A percentile compares a stretch with the other conserved stretches of the same genome.
Conservation (phyloP, 2,329 filamentous ascomycete species). For the Diaporthe eres region DNA sequence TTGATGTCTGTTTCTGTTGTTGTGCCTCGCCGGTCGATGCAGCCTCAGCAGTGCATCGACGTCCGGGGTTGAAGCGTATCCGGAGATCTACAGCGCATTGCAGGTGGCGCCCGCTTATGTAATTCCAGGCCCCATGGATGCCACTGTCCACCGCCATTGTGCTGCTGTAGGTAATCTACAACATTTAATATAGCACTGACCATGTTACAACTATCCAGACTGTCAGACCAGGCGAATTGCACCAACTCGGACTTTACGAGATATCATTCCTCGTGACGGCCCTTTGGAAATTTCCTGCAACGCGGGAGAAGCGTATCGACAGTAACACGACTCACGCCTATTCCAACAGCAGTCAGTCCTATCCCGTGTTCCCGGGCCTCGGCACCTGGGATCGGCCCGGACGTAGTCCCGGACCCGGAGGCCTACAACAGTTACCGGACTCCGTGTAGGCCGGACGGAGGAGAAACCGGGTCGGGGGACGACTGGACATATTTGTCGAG, state of each 20-base stretch:
- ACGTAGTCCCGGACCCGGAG: not conserved
- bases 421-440: not conserved
- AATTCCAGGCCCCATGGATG: slow-evolving; percentile 8
- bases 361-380: not conserved
- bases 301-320: fast-evolving
- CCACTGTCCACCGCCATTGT: not conserved
- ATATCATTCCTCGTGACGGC: not conserved
- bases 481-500: not conserved
- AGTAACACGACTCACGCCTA: not conserved
- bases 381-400: not conserved
- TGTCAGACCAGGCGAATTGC: not conserved
- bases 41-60: not conserved
- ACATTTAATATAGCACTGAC: not conserved
- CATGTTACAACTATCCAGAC: not conserved
- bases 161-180: not conserved
- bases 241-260: not conserved
- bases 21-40: not conserved
- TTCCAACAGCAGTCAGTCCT: not conserved
- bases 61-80: not conserved
- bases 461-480: not conserved
- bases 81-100: not conserved
- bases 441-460: not conserved
- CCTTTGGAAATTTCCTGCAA: not conserved
- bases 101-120: slow-evolving; percentile 25
- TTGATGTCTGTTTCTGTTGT: not conserved